Percentiles rank a stretch among this genome's conserved stretches.
These are phyloP conservation scores for Neurospora sublineolata DNA, from an alignment of 495 filamentous ascomycete species.

Conservation along the genomic window DNA sequence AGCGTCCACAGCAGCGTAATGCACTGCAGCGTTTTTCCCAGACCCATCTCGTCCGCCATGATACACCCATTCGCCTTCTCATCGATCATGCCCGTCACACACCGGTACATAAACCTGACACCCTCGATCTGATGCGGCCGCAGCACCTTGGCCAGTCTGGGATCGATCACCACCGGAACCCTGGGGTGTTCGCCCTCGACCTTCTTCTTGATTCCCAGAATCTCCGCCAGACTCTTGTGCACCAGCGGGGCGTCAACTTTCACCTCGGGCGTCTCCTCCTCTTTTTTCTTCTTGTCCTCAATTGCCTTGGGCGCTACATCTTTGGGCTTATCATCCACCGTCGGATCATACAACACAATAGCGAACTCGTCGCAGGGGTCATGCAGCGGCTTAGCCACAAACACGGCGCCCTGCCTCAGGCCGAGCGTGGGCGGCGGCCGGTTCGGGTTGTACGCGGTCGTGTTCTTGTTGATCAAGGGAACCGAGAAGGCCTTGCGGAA, in stretches of 20 bases:
- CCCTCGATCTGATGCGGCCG: constrained; percentile 97
- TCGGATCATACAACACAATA: constrained; percentile 93
- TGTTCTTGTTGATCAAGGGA: constrained; percentile 73
- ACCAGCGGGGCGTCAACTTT: constrained; percentile 71
- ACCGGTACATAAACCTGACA: constrained; percentile 94
- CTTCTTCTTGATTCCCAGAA: constrained; percentile 86
- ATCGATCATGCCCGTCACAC: constrained; percentile 88
- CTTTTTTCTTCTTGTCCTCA: constrained; percentile 40
- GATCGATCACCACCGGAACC: constrained; percentile 96
- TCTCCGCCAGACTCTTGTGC: constrained; percentile 92
- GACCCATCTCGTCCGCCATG: constrained; percentile 98
- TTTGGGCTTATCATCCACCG: constrained; percentile 70
- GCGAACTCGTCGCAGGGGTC: constrained; percentile 94
- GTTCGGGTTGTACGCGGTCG: constrained; percentile 57
- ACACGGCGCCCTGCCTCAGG: constrained; percentile 69
- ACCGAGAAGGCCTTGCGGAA: constrained; percentile 79
- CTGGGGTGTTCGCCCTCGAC: constrained; percentile 68
- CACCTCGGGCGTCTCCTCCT: constrained; percentile 27
- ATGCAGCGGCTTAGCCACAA: constrained; percentile 83
- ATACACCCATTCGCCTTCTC: constrained; percentile 93
- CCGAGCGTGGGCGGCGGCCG: constrained; percentile 79
- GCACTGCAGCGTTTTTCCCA: constrained; percentile 80
- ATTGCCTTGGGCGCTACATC: constrained; percentile 32
- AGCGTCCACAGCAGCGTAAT: constrained; percentile 84
- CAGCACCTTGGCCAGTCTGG: constrained; percentile 77